phyloP scores from a whole-genome alignment of 345 rosid genomes.

The Pistacia atlantica region DNA sequence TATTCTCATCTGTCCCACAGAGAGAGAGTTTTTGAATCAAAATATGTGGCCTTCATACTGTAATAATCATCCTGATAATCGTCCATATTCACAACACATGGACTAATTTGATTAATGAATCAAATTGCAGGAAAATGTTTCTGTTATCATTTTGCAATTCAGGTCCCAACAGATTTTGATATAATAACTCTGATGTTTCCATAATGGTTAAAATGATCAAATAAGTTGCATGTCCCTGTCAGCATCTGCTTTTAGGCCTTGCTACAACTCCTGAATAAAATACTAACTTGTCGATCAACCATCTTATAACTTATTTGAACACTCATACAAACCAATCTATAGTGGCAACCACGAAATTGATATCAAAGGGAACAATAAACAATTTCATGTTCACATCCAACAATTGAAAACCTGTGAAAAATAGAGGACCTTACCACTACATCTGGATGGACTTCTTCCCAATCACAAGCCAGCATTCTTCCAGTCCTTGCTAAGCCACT shows the following conservation, averaged over 20 bases:
- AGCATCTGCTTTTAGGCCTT: background rate
- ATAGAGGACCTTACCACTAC: constrained; percentile 61
- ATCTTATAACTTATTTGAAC: background rate
- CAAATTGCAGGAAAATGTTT: background rate
- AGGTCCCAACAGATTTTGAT: background rate
- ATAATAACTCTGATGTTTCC: background rate
- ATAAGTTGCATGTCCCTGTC: background rate
- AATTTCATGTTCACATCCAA: background rate
- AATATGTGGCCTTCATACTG: background rate
- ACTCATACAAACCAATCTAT: no score
- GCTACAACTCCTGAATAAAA: background rate
- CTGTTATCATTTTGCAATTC: background rate
- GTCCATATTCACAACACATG: background rate
- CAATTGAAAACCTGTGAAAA: constrained; percentile 2
- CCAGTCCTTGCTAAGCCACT: constrained; percentile 91
- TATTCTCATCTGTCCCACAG: background rate
- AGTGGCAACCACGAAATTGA: background rate
- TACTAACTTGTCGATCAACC: background rate
- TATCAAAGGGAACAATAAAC: background rate
- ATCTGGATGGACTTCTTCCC: constrained; percentile 93
- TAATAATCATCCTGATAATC: background rate
- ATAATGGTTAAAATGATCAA: constrained; percentile 8
- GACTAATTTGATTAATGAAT: background rate
- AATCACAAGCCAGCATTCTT: constrained; percentile 89
- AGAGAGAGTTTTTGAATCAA: background rate